A percentile compares a stretch with the other conserved stretches of the same genome.
Conservation (phyloP, 2,329 filamentous ascomycete species). For the Sclerotinia subarctica region DNA sequence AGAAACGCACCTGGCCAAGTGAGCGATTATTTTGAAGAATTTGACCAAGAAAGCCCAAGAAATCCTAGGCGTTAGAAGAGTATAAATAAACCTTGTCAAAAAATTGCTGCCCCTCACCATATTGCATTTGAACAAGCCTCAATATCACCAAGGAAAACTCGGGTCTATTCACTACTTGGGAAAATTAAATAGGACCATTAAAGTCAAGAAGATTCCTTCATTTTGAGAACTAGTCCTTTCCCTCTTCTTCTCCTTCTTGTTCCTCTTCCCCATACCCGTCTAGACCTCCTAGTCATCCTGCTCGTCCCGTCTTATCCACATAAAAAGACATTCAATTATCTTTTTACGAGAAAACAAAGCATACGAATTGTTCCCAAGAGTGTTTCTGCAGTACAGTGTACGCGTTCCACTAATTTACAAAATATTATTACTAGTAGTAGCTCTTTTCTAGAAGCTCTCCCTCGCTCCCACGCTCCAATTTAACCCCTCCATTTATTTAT, state of each 20-base stretch:
- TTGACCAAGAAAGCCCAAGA: slow-evolving; percentile 2
- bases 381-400: slow-evolving; percentile 5
- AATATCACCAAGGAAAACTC: slow-evolving; percentile 2
- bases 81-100: not conserved
- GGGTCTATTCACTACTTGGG: slow-evolving; percentile 4
- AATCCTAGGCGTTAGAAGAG: slow-evolving; percentile 7
- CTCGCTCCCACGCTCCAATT: not conserved
- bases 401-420: slow-evolving; percentile 2
- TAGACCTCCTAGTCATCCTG: not conserved
- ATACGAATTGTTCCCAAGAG: not conserved
- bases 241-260: not conserved
- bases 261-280: not conserved
- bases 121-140: slow-evolving; percentile 2
- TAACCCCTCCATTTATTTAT: slow-evolving; percentile 1
- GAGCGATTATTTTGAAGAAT: not conserved
- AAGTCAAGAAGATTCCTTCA: not conserved
- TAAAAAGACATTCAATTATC: not conserved
- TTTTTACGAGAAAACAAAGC: not conserved
- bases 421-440: not conserved
- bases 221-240: not conserved
- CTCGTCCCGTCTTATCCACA: not conserved
- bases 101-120: slow-evolving; percentile 8
- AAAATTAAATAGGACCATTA: slow-evolving; percentile 1
- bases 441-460: not conserved
- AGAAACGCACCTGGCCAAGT: not conserved